Conservation (phyloP, 768 basidiomycete genomes). For the Boletus pseudo-olivaceus region DNA sequence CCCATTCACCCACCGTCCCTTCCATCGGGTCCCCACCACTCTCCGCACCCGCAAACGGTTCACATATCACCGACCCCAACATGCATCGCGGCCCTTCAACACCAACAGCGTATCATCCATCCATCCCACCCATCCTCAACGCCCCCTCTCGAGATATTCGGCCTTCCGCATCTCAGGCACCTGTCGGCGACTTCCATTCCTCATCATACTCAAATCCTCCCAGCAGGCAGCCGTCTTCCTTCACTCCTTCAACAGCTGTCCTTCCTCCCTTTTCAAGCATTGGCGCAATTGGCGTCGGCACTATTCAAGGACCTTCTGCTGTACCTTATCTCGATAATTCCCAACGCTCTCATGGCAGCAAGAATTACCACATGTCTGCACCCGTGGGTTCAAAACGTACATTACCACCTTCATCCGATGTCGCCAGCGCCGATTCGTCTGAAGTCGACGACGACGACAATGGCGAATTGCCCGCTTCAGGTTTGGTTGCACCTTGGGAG, state of each 20-base stretch:
- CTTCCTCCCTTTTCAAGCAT: constrained; percentile 73
- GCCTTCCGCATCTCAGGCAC: constrained; percentile 32
- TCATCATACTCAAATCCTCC: constrained; percentile 42
- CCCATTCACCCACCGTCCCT: constrained; percentile 65
- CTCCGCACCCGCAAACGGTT: constrained; percentile 39
- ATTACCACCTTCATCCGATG: constrained; percentile 59
- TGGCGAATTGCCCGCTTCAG: constrained; percentile 74
- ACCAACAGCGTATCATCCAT: constrained; percentile 28
- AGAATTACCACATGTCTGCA: constrained; percentile 31
- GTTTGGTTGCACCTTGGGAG: constrained; percentile 85
- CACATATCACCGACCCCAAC: constrained; percentile 21
- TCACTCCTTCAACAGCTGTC: constrained; percentile 46
- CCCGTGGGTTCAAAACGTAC: constrained; percentile 54
- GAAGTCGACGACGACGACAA: constrained; percentile 82
- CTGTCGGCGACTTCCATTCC: constrained; percentile 42
- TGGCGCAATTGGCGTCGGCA: constrained; percentile 47
- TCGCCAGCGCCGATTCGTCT: constrained; percentile 77
- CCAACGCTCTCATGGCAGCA: constrained; percentile 26
- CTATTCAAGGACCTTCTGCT: constrained; percentile 50
- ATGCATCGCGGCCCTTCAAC: constrained; percentile 30
- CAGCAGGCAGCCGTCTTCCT: constrained; percentile 28
- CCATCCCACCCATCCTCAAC: constrained; percentile 31
- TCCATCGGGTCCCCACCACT: constrained; percentile 51
- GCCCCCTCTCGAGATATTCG: constrained; percentile 31
- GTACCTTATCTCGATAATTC: constrained; percentile 50